These are phyloP conservation scores for Diaporthe velutina DNA, from an alignment of 2,329 filamentous ascomycete genomes.

Conservation along the genomic window DNA sequence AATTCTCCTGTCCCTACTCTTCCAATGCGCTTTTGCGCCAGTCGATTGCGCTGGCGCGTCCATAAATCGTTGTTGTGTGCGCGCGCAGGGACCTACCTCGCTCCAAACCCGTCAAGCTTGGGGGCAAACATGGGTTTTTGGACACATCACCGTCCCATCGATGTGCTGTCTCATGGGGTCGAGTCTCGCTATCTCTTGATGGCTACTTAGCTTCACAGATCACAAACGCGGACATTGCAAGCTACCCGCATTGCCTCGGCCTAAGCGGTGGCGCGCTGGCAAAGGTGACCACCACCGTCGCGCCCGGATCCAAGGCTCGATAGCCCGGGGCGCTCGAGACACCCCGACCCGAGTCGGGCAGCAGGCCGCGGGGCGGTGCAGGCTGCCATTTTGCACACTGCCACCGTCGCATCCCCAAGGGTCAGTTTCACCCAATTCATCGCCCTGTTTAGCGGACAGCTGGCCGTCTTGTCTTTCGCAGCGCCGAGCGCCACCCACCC, in stretches of 20 bases:
- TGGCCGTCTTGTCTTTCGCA: conserved; percentile 5
- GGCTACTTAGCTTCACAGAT: neutral
- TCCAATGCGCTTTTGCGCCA: neutral
- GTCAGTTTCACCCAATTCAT: conserved; percentile 16
- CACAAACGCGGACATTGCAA: neutral
- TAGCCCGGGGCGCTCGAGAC: conserved; percentile 12
- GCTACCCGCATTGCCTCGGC: conserved; percentile 13
- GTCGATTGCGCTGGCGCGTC: neutral
- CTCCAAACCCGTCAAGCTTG: neutral
- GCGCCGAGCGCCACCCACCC: neutral
- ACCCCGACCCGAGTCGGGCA: conserved; percentile 14
- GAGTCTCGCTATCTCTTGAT: neutral
- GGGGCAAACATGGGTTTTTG: neutral
- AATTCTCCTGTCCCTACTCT: neutral
- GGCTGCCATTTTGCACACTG: conserved; percentile 5
- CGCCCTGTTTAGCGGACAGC: conserved; percentile 17
- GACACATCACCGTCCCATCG: neutral
- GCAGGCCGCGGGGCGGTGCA: conserved; percentile 12
- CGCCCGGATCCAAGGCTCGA: conserved; percentile 24
- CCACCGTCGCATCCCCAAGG: conserved; percentile 26
- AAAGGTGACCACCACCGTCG: neutral
- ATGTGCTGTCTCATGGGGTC: conserved; percentile 17
- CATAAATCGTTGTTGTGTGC: neutral
- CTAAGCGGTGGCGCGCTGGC: neutral
- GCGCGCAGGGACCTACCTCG: conserved; percentile 15